These are phyloP conservation scores for Syncephalastrum monosporum DNA, from an alignment of 371 early-diverging fungal genomes.

Conservation along the genomic window DNA sequence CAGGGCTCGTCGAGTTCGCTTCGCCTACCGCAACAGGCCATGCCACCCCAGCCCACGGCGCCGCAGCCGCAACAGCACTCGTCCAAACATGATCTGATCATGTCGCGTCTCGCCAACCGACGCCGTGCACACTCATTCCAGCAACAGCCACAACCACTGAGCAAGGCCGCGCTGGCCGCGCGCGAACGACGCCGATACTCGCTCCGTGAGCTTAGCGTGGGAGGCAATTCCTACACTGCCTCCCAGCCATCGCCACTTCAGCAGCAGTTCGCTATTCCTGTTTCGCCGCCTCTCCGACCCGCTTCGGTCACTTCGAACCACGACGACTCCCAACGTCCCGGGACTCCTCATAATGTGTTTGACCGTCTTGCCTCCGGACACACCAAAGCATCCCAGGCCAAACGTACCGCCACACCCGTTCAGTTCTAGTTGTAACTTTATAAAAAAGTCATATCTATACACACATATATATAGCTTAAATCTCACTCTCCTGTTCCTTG, in stretches of 20 bases:
- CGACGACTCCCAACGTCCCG: slow-evolving; percentile 7
- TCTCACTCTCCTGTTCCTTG: too few species aligned
- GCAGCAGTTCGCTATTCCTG: slow-evolving; percentile 17
- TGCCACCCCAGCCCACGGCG: neutral
- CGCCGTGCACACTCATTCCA: slow-evolving; percentile 44
- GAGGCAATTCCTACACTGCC: slow-evolving; percentile 6
- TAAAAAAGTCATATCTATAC: too few species aligned
- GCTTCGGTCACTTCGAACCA: neutral
- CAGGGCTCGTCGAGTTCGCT: slow-evolving; percentile 7
- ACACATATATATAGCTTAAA: too few species aligned
- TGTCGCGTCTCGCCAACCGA: slow-evolving; percentile 17
- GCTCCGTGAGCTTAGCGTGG: slow-evolving; percentile 20
- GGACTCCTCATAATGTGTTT: slow-evolving; percentile 30
- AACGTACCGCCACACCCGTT: slow-evolving; percentile 19
- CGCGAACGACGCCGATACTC: slow-evolving; percentile 19
- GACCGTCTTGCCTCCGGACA: slow-evolving; percentile 40
- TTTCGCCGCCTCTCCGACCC: neutral
- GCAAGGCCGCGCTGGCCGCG: slow-evolving; percentile 3
- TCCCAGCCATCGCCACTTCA: slow-evolving; percentile 26
- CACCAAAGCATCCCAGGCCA: slow-evolving; percentile 47
- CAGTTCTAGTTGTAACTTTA: slow-evolving; percentile 5
- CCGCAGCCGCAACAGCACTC: slow-evolving; percentile 10
- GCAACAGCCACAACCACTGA: slow-evolving; percentile 19
- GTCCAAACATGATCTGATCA: neutral
- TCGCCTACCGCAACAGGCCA: neutral